A percentile compares a stretch with the other conserved stretches of the same genome.
Conservation (phyloP, 164 flowering plant genomes). For the Magnolia kwangsiensis region DNA sequence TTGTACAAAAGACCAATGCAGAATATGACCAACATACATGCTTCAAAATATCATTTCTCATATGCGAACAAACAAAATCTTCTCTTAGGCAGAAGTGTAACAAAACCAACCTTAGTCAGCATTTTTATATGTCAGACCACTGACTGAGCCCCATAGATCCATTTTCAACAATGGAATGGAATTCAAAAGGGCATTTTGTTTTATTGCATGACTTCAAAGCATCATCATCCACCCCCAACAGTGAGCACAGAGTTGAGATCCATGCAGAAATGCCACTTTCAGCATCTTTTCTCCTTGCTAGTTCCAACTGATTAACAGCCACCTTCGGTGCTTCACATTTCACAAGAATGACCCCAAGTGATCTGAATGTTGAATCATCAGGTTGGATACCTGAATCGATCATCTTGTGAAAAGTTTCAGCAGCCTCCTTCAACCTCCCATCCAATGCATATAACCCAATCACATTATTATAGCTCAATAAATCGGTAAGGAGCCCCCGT, state of each 20-base stretch:
- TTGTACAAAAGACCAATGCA: background rate
- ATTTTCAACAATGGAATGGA: too few relatives aligned
- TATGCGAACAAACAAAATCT: background rate
- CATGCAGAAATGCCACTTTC: conserved; percentile 51
- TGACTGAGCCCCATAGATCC: too few relatives aligned
- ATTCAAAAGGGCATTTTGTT: background rate
- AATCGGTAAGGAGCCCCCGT: conserved; percentile 49
- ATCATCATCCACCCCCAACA: conserved; percentile 30
- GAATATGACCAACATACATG: background rate
- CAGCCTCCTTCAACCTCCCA: conserved; percentile 69
- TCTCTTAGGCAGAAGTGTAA: too few relatives aligned
- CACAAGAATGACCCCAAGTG: conserved; percentile 55
- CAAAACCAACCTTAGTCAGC: too few relatives aligned
- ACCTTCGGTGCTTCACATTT: conserved; percentile 66
- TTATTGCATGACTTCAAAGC: conserved; percentile 6
- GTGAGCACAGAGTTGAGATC: conserved; percentile 47
- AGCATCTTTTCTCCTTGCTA: conserved; percentile 43
- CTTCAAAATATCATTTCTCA: background rate
- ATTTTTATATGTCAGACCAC: too few relatives aligned
- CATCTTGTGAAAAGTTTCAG: conserved; percentile 64
- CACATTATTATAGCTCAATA: conserved; percentile 72
- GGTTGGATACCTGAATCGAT: conserved; percentile 47
- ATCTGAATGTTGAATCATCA: conserved; percentile 74
- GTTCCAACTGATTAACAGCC: conserved; percentile 58
- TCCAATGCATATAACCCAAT: conserved; percentile 58